Percentiles rank a stretch among this genome's conserved stretches.
Evolutionary conservation across 352 stramenopile species (phyloP).

Genomic region (Globisporangium cederbergense): DNA sequence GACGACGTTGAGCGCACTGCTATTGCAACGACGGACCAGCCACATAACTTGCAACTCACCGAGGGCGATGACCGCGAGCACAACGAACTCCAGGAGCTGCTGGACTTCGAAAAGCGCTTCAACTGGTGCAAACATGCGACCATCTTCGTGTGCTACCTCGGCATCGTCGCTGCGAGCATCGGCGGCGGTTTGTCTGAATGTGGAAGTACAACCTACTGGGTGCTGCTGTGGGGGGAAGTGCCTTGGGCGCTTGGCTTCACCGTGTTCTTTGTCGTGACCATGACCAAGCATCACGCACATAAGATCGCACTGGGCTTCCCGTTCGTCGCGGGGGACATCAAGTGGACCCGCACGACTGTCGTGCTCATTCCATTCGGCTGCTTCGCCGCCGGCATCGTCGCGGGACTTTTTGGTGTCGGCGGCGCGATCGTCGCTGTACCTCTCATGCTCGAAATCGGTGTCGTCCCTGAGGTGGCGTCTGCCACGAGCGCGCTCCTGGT

Average conservation of each 20-base stretch:
- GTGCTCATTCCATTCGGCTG: conserved; percentile 32
- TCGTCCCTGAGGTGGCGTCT: conserved; percentile 42
- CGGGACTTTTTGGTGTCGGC: conserved; percentile 44
- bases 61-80: conserved; percentile 8
- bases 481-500: conserved; percentile 46
- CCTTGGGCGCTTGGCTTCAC: conserved; percentile 46
- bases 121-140: conserved; percentile 32
- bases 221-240: conserved; percentile 39
- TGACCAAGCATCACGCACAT: conserved; percentile 32
- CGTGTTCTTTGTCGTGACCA: conserved; percentile 21
- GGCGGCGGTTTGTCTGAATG: conserved; percentile 12
- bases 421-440: conserved; percentile 50
- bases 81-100: conserved; percentile 1
- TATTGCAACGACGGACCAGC: background rate
- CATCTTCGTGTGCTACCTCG: conserved; percentile 44
- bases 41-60: conserved; percentile 7
- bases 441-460: conserved; percentile 51
- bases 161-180: conserved; percentile 25
- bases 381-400: conserved; percentile 34
- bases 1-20: background rate
- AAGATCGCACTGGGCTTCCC: conserved; percentile 36
- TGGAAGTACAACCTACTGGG: conserved; percentile 16
- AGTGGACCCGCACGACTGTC: conserved; percentile 35
- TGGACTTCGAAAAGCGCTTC: conserved; percentile 34
- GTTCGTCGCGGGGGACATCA: conserved; percentile 35